Percentiles rank a stretch among this genome's conserved stretches.
phyloP scores from a whole-genome alignment of 108 stramenopile genomes.

The Skeletonema potamos region DNA sequence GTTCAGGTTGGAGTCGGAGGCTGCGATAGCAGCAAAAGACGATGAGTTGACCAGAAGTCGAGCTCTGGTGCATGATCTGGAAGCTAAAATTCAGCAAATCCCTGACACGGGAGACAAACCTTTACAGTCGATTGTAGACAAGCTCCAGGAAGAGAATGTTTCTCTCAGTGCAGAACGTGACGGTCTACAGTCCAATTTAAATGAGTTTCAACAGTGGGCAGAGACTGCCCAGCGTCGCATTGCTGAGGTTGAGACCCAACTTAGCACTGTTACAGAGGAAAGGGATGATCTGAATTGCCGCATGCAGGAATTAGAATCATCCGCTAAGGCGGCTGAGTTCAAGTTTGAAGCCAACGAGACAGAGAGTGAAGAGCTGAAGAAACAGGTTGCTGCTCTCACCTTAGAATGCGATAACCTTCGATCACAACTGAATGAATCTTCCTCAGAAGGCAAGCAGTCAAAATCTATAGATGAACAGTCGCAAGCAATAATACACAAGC shows the following conservation, averaged over 20 bases:
- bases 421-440: neutral
- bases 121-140: constrained; percentile 5
- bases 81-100: constrained; percentile 37
- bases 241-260: constrained; percentile 45
- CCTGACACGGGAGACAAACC: neutral
- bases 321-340: neutral
- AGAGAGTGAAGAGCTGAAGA: neutral
- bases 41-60: constrained; percentile 33
- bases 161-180: constrained; percentile 28
- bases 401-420: neutral
- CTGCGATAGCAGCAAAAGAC: constrained; percentile 28
- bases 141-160: constrained; percentile 36
- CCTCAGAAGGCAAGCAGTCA: constrained; percentile 1
- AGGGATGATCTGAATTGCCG: constrained; percentile 23
- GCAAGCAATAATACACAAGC: constrained; percentile 12
- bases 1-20: constrained; percentile 8
- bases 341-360: neutral
- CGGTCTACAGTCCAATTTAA: constrained; percentile 43
- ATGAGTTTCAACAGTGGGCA: constrained; percentile 62
- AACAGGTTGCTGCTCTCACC: constrained; percentile 1
- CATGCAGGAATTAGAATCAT: constrained; percentile 1
- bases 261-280: constrained; percentile 19
- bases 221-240: constrained; percentile 55
- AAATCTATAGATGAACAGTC: constrained; percentile 6
- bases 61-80: constrained; percentile 26